Conservation (phyloP, 164 flowering plant species). For the Dillenia turbinata region DNA sequence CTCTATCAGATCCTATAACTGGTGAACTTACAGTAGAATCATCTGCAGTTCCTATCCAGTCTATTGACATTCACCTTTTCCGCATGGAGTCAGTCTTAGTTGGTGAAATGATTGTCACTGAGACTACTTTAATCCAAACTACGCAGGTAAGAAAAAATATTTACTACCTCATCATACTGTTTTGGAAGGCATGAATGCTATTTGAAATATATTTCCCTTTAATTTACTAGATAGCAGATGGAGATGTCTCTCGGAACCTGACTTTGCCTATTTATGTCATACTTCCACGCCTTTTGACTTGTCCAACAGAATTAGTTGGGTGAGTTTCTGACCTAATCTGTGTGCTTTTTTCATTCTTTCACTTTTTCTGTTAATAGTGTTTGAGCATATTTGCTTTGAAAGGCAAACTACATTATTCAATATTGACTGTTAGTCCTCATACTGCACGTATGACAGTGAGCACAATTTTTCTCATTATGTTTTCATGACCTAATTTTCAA, state of each 20-base stretch:
- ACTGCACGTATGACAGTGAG: constrained; percentile 1
- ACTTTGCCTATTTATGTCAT: constrained; percentile 77
- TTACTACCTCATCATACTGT: background rate
- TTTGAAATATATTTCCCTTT: constrained; percentile 4
- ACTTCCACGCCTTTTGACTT: constrained; percentile 91
- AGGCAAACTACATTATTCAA: background rate
- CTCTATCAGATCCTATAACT: constrained; percentile 54
- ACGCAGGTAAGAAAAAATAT: constrained; percentile 58
- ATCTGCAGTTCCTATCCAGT: constrained; percentile 70
- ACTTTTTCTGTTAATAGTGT: background rate
- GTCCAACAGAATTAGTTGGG: constrained; percentile 86
- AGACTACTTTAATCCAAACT: constrained; percentile 75
- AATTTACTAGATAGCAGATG: constrained; percentile 76
- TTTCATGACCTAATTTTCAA: too few relatives aligned
- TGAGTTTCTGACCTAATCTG: constrained; percentile 29
- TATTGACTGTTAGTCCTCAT: background rate
- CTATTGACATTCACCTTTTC: constrained; percentile 80
- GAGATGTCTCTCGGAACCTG: constrained; percentile 71
- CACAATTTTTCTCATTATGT: too few relatives aligned
- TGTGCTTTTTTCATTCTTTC: background rate
- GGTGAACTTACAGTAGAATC: constrained; percentile 85
- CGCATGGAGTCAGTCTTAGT: constrained; percentile 77
- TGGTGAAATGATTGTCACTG: constrained; percentile 71
- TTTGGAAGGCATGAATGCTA: background rate
- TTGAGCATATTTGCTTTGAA: background rate